These are phyloP conservation scores for Yamadazyma conglobata DNA, from an alignment of 1,139 yeast species.

Conservation along the genomic window DNA sequence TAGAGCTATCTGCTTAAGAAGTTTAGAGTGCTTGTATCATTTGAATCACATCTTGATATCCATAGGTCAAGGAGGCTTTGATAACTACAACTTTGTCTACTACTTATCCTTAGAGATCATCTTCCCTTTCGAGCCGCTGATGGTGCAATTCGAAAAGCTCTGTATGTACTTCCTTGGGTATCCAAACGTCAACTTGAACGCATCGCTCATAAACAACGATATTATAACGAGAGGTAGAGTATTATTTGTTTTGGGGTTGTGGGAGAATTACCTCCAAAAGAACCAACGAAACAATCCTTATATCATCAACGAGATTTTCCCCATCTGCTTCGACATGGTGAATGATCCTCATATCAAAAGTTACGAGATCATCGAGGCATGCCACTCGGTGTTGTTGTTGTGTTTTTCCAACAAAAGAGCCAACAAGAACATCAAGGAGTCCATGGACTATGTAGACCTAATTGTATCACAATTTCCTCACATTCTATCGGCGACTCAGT, in stretches of 20 bases:
- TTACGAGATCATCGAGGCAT: conserved; percentile 52
- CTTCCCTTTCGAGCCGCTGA: conserved; percentile 26
- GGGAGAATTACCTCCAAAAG: conserved; percentile 54
- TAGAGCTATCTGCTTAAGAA: conserved; percentile 29
- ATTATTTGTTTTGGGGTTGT: conserved; percentile 53
- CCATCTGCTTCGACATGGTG: conserved; percentile 41
- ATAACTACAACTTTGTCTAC: conserved; percentile 64
- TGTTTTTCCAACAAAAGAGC: conserved; percentile 30
- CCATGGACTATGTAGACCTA: conserved; percentile 32
- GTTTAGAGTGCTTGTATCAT: conserved; percentile 48
- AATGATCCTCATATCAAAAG: conserved; percentile 26
- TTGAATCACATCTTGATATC: conserved; percentile 53
- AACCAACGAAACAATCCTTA: conserved; percentile 21
- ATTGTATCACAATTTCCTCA: conserved; percentile 53
- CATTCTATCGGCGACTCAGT: conserved; percentile 52
- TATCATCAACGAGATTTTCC: conserved; percentile 35
- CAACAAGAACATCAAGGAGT: conserved; percentile 24
- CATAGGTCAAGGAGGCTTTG: conserved; percentile 71
- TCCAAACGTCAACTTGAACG: conserved; percentile 35
- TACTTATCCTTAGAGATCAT: conserved; percentile 46
- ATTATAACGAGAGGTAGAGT: conserved; percentile 47
- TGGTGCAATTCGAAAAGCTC: conserved; percentile 31
- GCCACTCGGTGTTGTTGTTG: conserved; percentile 63
- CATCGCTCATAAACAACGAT: conserved; percentile 28
- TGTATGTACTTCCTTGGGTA: conserved; percentile 40